Evolutionary conservation across 1,284 basidiomycete genomes (phyloP).

Genomic region (Rhodotorula sp.): DNA sequence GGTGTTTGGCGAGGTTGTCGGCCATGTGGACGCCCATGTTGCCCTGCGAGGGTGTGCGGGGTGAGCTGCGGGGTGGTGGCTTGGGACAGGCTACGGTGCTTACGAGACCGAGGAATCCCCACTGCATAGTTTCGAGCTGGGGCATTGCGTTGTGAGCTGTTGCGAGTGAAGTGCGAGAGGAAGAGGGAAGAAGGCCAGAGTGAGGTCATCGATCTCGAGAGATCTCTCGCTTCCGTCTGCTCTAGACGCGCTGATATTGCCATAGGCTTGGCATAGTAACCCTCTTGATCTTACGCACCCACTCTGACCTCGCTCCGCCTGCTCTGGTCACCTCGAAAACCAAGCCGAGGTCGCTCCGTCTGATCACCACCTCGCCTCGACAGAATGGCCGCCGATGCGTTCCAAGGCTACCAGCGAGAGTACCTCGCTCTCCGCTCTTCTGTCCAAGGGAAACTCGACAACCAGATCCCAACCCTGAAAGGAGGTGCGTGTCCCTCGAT

Average conservation of each 20-base stretch:
- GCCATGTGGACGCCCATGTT: constrained; percentile 71
- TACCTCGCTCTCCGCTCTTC: constrained; percentile 15
- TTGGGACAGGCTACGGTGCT: too few species aligned
- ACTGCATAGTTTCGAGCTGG: background rate
- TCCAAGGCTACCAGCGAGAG: constrained; percentile 17
- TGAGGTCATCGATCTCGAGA: background rate
- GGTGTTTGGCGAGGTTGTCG: constrained; percentile 64
- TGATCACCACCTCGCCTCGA: background rate
- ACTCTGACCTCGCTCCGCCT: background rate
- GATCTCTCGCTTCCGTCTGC: too few species aligned
- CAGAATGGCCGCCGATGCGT: constrained; percentile 9
- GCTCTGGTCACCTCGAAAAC: background rate
- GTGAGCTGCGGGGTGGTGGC: too few species aligned
- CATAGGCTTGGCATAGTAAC: too few species aligned
- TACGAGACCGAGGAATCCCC: constrained; percentile 38
- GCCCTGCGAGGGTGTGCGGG: constrained; percentile 19
- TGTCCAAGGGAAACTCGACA: constrained; percentile 19
- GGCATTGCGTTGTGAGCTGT: constrained; percentile 1
- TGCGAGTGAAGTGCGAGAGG: background rate
- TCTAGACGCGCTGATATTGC: too few species aligned
- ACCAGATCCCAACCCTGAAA: constrained; percentile 12
- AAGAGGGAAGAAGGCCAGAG: background rate
- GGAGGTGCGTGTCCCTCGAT: constrained; percentile 24
- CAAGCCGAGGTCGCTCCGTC: background rate
- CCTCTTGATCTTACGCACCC: too few species aligned